Base-by-base conservation (phyloP, 805 yeast genomes). In the Debaryomyces castellii region DNA sequence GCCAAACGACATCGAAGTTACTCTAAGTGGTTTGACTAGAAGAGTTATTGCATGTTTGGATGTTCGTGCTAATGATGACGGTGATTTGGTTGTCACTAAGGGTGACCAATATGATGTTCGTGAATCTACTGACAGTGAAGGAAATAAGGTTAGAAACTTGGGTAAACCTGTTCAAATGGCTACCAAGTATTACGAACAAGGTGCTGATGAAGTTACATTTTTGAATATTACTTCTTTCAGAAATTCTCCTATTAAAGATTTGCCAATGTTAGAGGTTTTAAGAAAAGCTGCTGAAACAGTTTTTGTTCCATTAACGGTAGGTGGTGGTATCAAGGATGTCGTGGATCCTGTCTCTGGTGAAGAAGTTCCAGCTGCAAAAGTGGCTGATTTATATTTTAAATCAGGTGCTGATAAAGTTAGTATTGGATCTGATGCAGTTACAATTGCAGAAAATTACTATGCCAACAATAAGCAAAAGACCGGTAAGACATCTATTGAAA, bases 31-130 rank as follows among this genome's bases (percentile, higher is more conserved):
- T 0, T 74, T 94, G 23, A 85, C 97, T 1, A 80, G 92, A 63
- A 83, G 99, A 66, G 81, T 95, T 18, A 90, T 94, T 67, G 99
- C 99, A 0, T 94, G 99, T 65, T 68, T 94, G 37, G 99, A 94
- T 62, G 99, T 94, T n/a, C 82, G 99, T 57, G 76, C 96, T 5
- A 94, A 94, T 62, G 99, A 94, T 59, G 74, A 73, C 32, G 99
- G 99, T 25, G 99, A 94, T 62, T 76, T 94, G 54, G 99, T 94
- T 1, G 99, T 94, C 22, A 94, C 99, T 0, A 94, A 94, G 67
- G 99, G 99, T 46, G 99, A 94, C 60, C 99, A 94, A 65, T 94
- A 94, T 63, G 96, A 94, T 66, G 99, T 94, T 1, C 81, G 99
- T 53, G 97, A 91, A 59, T 42, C 61, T 2, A 61, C 66, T 4